Base-by-base conservation (phyloP, 345 rosid species). In the Laguncularia racemosa region DNA sequence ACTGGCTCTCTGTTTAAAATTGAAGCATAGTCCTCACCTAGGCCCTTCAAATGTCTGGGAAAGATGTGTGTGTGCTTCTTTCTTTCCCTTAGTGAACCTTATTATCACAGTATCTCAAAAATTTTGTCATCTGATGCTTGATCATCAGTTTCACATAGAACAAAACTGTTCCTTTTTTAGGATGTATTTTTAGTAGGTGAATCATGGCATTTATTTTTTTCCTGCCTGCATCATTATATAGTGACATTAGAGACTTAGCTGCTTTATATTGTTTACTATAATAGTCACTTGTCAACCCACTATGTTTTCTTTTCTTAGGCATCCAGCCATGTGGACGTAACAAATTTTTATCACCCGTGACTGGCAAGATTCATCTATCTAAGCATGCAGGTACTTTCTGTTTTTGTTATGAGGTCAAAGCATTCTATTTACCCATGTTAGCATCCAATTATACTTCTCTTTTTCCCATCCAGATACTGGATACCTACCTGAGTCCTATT, bases 1-100 rank as follows among this genome's bases (percentile, higher is more conserved):
- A 57, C 70, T 89, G 59, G 75, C 83, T 63, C 64, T 70, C 53
- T 78, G 71, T 71, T 59, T 80, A 63, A 79, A 78, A 65, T 60
- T 62, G 20, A 73, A 71, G 66, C 66, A 73, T 51, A 65, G 58
- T 56, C 72, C 76, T 52, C 73, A 75, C 17, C 65, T 54, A 64
- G 68, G 68, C 63, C 65, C 81, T 55, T 72, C 75, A 44, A 49
- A 59, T 17, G 50, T 66, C 53, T 75, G 65, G 67, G 87, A 65
- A 68, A 83, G 80, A 70, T 62, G 80, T 78, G 48, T 2, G 81
- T 74, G 33, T 63, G 64, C 54, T 33, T 52, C 59, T 52, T 44
- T 52, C 47, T 16, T 26, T 69, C 21, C 50, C 48, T 58, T 62
- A 45, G 16, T 40, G 18, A 44, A 38, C 15, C 3, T 16, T 51